Base-by-base conservation (phyloP, 2,329 filamentous ascomycete genomes). In the Ascochyta pisi region DNA sequence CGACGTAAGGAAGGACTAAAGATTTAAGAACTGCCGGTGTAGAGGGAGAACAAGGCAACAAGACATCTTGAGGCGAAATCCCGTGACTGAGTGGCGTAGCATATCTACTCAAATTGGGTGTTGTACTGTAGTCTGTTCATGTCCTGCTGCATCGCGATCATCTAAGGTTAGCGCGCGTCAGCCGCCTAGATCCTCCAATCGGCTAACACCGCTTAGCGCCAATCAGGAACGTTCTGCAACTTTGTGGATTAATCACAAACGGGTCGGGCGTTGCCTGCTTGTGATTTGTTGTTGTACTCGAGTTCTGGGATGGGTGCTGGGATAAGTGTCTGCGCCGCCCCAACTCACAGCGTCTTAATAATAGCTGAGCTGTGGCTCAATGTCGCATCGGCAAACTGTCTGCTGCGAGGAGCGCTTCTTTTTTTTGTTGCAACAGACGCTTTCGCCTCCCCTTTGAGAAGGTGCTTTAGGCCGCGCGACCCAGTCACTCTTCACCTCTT, bases 341-440 rank as follows among this genome's bases (percentile, higher is more conserved):
- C 24, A 34, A 50, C 22, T 46, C 29, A 13, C 19, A 26, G 26
- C 46, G 38, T 46, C 26, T 52, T 29, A 15, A 47, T 40, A 29
- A 40, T 48, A 45, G 26, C 7, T 39, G 46, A 56, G 27, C 49
- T 58, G 59, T 54, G 49, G 54, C 51, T 48, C 56, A 58, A 54
- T 58, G 46, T 23, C 37, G 38, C 56, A 54, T 58, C 48, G 37
- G 37, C n/a, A 33, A 35, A 44, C 35, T 57, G 29, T 15, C 9
- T 19, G 42, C 45, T 48, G 38, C 49, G 33, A 44, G 16, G 12
- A 47, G 43, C 22, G 26, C 15, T 31, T 50, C 7, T 31, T 6
- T 38, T 39, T 41, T 24, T 26, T 42, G 6, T 41, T 35, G 23
- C 31, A 52, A 42, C 1, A 23, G 23, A 44, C 43, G 22, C 54